These are phyloP conservation scores for Epichloe aotearoae DNA, from an alignment of 2,329 filamentous ascomycete species.

Conservation along the genomic window DNA sequence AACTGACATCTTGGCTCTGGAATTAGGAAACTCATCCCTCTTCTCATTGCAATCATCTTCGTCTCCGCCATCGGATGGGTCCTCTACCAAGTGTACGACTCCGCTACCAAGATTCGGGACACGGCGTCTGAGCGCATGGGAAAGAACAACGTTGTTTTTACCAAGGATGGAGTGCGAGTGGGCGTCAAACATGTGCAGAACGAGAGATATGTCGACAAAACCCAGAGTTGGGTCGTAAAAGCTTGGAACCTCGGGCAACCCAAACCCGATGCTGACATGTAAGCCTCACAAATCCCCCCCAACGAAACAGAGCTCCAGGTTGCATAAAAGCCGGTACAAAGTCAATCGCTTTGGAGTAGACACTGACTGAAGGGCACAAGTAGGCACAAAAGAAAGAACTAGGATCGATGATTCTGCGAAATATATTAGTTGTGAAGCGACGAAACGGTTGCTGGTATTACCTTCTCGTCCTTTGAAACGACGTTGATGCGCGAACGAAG, in stretches of 20 bases:
- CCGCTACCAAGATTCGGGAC: slow-evolving; percentile 50
- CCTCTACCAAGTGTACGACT: slow-evolving; percentile 60
- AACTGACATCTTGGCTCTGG: not conserved
- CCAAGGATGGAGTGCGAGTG: slow-evolving; percentile 60
- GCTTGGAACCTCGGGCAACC: slow-evolving; percentile 45
- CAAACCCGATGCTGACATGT: slow-evolving; percentile 11
- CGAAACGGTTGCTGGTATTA: not conserved
- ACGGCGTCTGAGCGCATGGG: slow-evolving; percentile 57
- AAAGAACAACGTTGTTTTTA: slow-evolving; percentile 62
- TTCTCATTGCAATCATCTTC: slow-evolving; percentile 49
- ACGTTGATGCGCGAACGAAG: not conserved
- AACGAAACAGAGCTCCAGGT: no score
- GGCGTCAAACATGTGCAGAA: slow-evolving; percentile 54
- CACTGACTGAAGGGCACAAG: not conserved
- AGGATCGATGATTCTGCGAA: not conserved
- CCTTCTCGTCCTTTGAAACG: not conserved
- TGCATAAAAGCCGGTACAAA: not conserved
- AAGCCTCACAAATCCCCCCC: not conserved
- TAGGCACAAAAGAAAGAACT: slow-evolving; percentile 7
- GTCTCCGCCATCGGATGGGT: slow-evolving; percentile 46
- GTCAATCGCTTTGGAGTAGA: not conserved
- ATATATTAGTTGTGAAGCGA: not conserved
- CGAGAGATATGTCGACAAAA: slow-evolving; percentile 61
- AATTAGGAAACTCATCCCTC: slow-evolving; percentile 49
- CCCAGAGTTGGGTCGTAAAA: slow-evolving; percentile 55